Percentiles rank a stretch among this genome's conserved stretches.
These are phyloP conservation scores for Crithidia expoeki DNA, from an alignment of 208 protist species.

Conservation along the genomic window DNA sequence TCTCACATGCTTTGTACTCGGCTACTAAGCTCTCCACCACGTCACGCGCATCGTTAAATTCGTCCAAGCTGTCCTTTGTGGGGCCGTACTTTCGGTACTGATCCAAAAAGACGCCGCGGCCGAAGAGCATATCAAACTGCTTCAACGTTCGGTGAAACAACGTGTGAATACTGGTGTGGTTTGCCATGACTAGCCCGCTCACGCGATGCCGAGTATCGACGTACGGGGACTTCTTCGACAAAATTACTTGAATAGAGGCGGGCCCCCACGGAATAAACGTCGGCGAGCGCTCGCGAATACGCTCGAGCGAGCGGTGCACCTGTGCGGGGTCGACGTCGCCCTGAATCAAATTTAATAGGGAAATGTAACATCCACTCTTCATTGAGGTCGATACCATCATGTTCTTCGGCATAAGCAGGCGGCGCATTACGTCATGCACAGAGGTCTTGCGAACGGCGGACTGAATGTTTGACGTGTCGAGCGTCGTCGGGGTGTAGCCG, in stretches of 20 bases:
- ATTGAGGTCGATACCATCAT: constrained; percentile 96
- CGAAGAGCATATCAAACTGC: constrained; percentile 96
- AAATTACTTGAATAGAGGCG: constrained; percentile 95
- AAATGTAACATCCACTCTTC: constrained; percentile 98
- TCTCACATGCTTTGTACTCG: constrained; percentile 98
- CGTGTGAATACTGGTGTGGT: constrained; percentile 98
- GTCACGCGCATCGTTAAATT: constrained; percentile 96
- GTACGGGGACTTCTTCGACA: constrained; percentile 97
- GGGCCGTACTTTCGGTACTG: constrained; percentile 93
- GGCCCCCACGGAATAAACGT: constrained; percentile 99
- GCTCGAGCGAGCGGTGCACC: constrained; percentile 98
- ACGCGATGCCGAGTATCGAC: constrained; percentile 96
- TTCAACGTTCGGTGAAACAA: constrained; percentile 92
- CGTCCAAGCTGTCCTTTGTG: constrained; percentile 94
- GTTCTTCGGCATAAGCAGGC: constrained; percentile 99
- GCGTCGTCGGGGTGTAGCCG: constrained; percentile 98
- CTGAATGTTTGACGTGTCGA: constrained; percentile 89
- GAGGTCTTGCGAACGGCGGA: constrained; percentile 98
- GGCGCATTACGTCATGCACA: constrained; percentile 99
- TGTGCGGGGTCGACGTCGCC: constrained; percentile 98
- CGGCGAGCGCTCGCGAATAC: constrained; percentile 96
- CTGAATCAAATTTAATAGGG: constrained; percentile 99
- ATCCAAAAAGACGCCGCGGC: constrained; percentile 93
- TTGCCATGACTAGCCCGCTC: constrained; percentile 98
- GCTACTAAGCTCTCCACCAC: constrained; percentile 95